A percentile compares a stretch with the other conserved stretches of the same genome.
These are phyloP conservation scores for Apiotrichum gamsii DNA, from an alignment of 1,284 basidiomycete genomes.

Conservation along the genomic window DNA sequence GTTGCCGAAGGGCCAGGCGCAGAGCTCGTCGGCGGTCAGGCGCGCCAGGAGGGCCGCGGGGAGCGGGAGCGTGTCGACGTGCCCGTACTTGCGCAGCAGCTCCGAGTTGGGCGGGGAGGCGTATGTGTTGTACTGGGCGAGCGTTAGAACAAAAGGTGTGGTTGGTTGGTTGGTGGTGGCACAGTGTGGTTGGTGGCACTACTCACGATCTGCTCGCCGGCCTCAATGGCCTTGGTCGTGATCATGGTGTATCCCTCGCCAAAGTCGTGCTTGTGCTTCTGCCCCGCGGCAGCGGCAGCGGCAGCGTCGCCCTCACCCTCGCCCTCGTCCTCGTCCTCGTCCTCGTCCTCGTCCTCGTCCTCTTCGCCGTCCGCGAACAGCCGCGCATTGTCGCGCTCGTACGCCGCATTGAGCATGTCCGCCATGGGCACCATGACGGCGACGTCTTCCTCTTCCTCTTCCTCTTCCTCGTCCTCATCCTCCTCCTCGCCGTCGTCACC, in stretches of 20 bases:
- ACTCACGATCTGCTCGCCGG: constrained; percentile 82
- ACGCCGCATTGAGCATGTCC: constrained; percentile 86
- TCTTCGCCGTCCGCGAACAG: constrained; percentile 29
- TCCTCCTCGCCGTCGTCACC: constrained; percentile 51
- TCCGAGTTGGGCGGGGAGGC: constrained; percentile 93
- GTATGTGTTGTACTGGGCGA: constrained; percentile 82
- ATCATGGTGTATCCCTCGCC: constrained; percentile 27
- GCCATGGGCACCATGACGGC: constrained; percentile 96
- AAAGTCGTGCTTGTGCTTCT: neutral
- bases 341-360: constrained; percentile 7
- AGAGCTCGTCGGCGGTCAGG: constrained; percentile 19
- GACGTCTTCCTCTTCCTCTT: constrained; percentile 60
- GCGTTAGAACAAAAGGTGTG: too few relatives aligned
- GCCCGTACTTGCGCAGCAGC: constrained; percentile 85
- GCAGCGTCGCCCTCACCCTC: constrained; percentile 1
- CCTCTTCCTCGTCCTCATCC: constrained; percentile 53
- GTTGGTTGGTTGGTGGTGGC: neutral
- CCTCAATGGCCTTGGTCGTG: constrained; percentile 51
- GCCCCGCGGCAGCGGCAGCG: neutral
- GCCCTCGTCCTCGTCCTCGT: constrained; percentile 18
- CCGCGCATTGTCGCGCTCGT: constrained; percentile 68
- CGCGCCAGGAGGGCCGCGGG: constrained; percentile 36
- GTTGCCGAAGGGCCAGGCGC: constrained; percentile 55
- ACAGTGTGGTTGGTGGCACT: too few relatives aligned
- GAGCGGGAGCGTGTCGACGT: constrained; percentile 71